Base-by-base conservation (phyloP, 306 rosid genomes). In the Alnus glutinosa region DNA sequence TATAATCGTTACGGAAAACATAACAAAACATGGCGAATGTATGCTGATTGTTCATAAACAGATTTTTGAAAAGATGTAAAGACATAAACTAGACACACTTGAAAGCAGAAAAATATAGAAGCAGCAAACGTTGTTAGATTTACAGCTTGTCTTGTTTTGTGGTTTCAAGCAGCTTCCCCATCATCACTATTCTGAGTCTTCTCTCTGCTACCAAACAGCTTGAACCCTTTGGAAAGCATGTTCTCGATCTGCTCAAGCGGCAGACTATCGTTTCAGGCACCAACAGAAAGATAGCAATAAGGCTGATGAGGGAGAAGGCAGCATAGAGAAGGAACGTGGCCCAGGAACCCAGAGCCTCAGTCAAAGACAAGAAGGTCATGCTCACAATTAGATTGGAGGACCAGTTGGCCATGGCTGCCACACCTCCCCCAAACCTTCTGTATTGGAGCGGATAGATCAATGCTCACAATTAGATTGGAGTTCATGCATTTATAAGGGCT, bases 361-460 rank as follows among this genome's bases (percentile, higher is more conserved):
- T 87, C 82, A 90, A 74, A 19, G 91, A 86, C 30, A 94, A 80
- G 86, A 94, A n/a, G n/a, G n/a, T n/a, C n/a, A n/a, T n/a, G n/a
- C n/a, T n/a, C n/a, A n/a, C n/a, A n/a, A n/a, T n/a, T 75, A 93
- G 88, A 78, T 93, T 93, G 12, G 93, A 79, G 14, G 82, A 59
- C 98, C 98, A 93, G 80, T 93, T 93, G 8, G 89, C 71, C 66
- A 93, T 92, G 70, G 94, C 98, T 57, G 96, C 93, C 15, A 93
- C 88, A 47, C 97, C 95, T 75, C 98, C 98, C 34, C 95, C 92
- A 15, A 86, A 49, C 1, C 98, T 96, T 85, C 95, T 80, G 82
- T 87, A 91, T 71, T 85, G 87, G 62, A 89, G 54, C 1, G 97
- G 98, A 58, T 93, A 93, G 32, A 93, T 90, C 90, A n/a, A n/a